Evolutionary conservation across 2,329 filamentous ascomycete genomes (phyloP).

Genomic region (Penicillium sp.): DNA sequence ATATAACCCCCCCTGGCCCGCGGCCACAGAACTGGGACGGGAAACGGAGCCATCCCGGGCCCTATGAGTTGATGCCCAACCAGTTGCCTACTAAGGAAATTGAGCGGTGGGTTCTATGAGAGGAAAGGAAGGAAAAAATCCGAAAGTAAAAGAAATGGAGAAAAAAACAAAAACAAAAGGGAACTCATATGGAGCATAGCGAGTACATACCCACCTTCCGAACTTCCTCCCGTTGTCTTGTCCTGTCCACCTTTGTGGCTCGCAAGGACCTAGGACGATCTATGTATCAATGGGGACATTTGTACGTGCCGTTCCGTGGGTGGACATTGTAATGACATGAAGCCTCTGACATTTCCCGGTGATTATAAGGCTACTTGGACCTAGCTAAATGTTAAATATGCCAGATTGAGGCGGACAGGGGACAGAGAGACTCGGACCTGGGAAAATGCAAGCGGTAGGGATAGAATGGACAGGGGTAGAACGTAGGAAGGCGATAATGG

Average conservation of each 20-base stretch:
- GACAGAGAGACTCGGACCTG: background rate
- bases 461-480: background rate
- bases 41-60: background rate
- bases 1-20: constrained; percentile 1
- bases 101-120: background rate
- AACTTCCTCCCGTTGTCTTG: background rate
- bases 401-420: background rate
- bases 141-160: background rate
- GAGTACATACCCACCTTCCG: constrained; percentile 3
- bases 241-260: constrained; percentile 2
- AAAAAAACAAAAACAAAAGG: background rate
- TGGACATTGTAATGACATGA: constrained; percentile 5
- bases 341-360: background rate
- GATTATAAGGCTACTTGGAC: background rate
- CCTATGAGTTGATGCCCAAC: constrained; percentile 3
- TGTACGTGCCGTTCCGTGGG: constrained; percentile 17
- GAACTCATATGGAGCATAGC: background rate
- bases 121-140: background rate
- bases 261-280: constrained; percentile 15
- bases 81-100: background rate
- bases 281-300: constrained; percentile 15
- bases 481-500: constrained; percentile 2
- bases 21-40: constrained; percentile 8
- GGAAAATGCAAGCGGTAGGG: background rate
- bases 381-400: background rate